Evolutionary conservation across 2,329 filamentous ascomycete species (phyloP), one percentile per base, ranked within the genome.

Genomic region (Blumeria graminis): DNA sequence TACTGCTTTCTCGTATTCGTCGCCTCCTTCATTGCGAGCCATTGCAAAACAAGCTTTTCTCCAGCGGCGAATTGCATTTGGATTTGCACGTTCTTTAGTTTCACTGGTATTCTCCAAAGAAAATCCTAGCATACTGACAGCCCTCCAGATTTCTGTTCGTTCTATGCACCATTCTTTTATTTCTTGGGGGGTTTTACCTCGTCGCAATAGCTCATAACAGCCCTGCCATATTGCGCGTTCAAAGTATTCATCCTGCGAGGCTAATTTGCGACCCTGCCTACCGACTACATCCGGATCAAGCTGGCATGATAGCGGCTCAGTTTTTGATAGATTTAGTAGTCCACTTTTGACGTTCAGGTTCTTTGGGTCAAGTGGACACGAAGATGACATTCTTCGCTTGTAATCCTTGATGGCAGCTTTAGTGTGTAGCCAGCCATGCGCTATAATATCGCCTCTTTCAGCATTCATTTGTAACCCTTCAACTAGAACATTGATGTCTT

Each of bases 361-460:
- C 60, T 76, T 73, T 1, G 79, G 80, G 57, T 86, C 81, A 22
- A 87, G 69, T 6, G 79, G 72, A 58, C 79, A 76, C 38, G 76
- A 76, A 73, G 77, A 81, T 33, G 78, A 77, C 58, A 84, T 77
- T 61, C 92, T 71, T 57, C 84, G 81, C 71, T 96, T 98, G 66
- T 86, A 80, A 57, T 85, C 77, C 71, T 98, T 98, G 69, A 98
- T 87, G 52, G 82, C 82, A 58, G 86, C 80, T 60, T 88, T 85
- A 0, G 92, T 95, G 67, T 94, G 87, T 60, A 95, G 78, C 86
- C 89, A 95, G 43, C 90, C 90, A 66, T 88, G 81, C 33, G 85
- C 81, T 71, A 92, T 86, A 9, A 89, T 80, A 54, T 89, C 86
- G 9, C 84, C 84, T 63, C 86, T 75, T 58, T 90, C 84, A 11